phyloP scores from a whole-genome alignment of 805 yeast species.

The Starmerella riodocensis region DNA sequence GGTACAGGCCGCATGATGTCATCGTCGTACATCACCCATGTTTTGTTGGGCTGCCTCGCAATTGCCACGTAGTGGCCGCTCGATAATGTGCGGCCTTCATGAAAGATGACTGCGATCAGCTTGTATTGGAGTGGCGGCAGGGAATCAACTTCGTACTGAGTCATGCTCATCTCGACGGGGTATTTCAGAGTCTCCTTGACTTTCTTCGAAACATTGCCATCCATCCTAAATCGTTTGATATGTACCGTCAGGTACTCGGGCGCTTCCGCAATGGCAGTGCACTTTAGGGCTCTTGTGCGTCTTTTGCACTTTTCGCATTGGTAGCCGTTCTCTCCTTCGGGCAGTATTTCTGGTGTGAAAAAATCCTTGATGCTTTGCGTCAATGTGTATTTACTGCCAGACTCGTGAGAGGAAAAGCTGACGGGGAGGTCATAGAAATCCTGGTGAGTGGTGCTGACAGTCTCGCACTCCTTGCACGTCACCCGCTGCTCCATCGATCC shows the following conservation, averaged over 20 bases:
- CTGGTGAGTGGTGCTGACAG: slow-evolving; percentile 74
- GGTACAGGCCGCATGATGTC: slow-evolving; percentile 66
- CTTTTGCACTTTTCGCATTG: slow-evolving; percentile 76
- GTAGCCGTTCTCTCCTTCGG: slow-evolving; percentile 31
- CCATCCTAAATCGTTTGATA: slow-evolving; percentile 77
- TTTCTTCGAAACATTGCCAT: slow-evolving; percentile 47
- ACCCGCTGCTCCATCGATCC: slow-evolving; percentile 78
- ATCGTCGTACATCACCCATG: slow-evolving; percentile 92
- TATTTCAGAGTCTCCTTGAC: slow-evolving; percentile 77
- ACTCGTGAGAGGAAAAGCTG: slow-evolving; percentile 39
- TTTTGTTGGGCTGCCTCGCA: slow-evolving; percentile 80
- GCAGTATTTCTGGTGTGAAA: slow-evolving; percentile 66
- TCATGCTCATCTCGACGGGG: slow-evolving; percentile 61
- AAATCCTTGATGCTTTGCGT: slow-evolving; percentile 67
- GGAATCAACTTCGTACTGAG: slow-evolving; percentile 34
- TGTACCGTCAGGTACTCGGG: slow-evolving; percentile 85
- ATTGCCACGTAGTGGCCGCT: slow-evolving; percentile 90
- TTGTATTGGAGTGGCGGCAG: slow-evolving; percentile 46
- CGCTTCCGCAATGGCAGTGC: slow-evolving; percentile 58
- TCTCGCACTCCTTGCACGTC: slow-evolving; percentile 69
- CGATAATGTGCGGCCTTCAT: slow-evolving; percentile 83
- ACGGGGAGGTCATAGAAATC: slow-evolving; percentile 87
- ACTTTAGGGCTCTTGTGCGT: slow-evolving; percentile 64
- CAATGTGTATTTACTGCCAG: slow-evolving; percentile 42
- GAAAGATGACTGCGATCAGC: slow-evolving; percentile 73